Percentiles rank a stretch among this genome's conserved stretches.
phyloP scores from a whole-genome alignment of 352 stramenopile species.

The Phytophthora sansomeana region DNA sequence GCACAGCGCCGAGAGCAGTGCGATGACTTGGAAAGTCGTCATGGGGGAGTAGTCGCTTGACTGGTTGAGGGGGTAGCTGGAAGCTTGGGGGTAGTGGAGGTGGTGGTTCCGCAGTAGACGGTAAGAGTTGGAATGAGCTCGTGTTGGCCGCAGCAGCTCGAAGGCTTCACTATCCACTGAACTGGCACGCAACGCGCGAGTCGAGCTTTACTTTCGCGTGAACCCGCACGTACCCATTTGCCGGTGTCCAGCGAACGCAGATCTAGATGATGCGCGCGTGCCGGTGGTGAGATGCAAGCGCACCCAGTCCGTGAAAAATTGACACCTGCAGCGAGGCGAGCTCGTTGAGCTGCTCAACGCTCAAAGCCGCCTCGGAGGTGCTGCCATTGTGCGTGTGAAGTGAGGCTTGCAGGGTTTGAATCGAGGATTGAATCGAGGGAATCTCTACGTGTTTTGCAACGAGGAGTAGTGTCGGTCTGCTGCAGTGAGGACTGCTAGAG shows the following conservation, averaged over 20 bases:
- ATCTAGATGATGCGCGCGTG: conserved; percentile 1
- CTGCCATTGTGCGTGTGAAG: too few relatives aligned
- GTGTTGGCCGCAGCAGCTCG: neutral
- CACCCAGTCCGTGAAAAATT: conserved; percentile 28
- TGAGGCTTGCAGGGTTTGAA: too few relatives aligned
- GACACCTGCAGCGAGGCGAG: neutral
- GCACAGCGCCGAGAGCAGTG: conserved; percentile 25
- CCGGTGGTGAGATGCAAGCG: conserved; percentile 9
- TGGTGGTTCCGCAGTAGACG: conserved; percentile 34
- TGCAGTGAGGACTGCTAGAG: neutral
- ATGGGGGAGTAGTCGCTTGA: conserved; percentile 31
- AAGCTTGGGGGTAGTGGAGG: conserved; percentile 27
- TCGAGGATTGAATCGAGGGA: too few relatives aligned
- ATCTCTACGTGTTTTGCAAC: too few relatives aligned
- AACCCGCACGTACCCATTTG: conserved; percentile 10
- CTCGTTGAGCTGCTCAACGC: too few relatives aligned
- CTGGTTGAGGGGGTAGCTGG: conserved; percentile 24
- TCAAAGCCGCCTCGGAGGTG: too few relatives aligned
- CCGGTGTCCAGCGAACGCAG: neutral
- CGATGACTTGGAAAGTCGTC: conserved; percentile 19
- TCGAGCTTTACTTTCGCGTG: neutral
- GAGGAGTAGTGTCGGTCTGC: neutral
- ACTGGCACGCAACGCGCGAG: conserved; percentile 9
- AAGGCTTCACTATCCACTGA: conserved; percentile 16
- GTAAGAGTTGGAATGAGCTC: conserved; percentile 30